Evolutionary conservation across 257 asterid species (phyloP).

Genomic region (Scutellaria galericulata): DNA sequence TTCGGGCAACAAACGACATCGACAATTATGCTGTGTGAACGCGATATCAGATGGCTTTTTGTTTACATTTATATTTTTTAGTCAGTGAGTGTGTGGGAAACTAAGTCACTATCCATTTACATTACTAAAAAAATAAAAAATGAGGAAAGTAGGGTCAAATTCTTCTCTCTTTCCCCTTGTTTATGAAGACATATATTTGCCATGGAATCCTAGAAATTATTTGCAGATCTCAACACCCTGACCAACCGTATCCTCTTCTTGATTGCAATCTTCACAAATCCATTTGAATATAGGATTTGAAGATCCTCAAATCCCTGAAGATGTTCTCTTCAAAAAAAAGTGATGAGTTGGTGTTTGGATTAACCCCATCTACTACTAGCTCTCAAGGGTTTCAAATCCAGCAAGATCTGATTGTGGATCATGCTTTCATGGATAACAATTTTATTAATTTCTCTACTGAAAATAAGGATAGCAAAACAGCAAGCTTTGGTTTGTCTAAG

Average conservation of each 20-base stretch:
- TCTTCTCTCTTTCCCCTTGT: not conserved
- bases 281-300: constrained; percentile 10
- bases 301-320: not conserved
- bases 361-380: constrained; percentile 8
- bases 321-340: constrained; percentile 35
- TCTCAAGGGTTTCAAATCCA: not conserved
- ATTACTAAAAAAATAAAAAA: too few relatives aligned
- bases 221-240: constrained; percentile 29
- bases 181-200: not conserved
- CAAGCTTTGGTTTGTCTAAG: not conserved
- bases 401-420: not conserved
- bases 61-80: too few relatives aligned
- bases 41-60: too few relatives aligned
- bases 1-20: too few relatives aligned
- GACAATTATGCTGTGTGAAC: too few relatives aligned
- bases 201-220: not conserved
- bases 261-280: not conserved
- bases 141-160: too few relatives aligned
- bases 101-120: too few relatives aligned
- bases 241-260: constrained; percentile 30
- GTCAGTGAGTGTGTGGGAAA: too few relatives aligned
- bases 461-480: not conserved
- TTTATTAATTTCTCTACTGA: constrained; percentile 1
- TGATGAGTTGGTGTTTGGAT: constrained; percentile 40
- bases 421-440: not conserved